These are phyloP conservation scores for Ballota nigra DNA, from an alignment of 257 asterid genomes.

Conservation along the genomic window DNA sequence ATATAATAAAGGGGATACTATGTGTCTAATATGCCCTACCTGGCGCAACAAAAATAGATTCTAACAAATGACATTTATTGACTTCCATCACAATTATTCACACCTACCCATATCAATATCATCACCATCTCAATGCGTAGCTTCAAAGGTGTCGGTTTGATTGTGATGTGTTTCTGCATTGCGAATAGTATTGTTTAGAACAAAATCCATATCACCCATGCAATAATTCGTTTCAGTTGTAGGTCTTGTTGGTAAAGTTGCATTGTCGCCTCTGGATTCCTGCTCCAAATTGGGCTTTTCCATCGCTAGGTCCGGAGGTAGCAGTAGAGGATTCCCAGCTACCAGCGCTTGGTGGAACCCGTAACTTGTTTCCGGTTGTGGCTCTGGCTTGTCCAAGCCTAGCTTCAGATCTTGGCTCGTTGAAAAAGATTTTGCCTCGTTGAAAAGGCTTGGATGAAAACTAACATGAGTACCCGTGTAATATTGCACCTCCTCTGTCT, in stretches of 20 bases:
- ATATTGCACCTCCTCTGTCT: neutral
- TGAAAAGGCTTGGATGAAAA: conserved; percentile 39
- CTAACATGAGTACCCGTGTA: conserved; percentile 25
- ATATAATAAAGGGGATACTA: no score
- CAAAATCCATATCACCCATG: conserved; percentile 35
- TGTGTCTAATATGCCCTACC: no score
- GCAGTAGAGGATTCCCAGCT: conserved; percentile 40
- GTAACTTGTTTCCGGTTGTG: conserved; percentile 12
- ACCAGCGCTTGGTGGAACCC: conserved; percentile 39
- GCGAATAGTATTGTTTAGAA: conserved; percentile 30
- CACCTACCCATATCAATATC: no score
- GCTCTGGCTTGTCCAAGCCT: conserved; percentile 16
- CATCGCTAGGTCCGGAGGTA: conserved; percentile 35
- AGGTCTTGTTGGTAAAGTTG: no score
- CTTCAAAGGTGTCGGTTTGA: conserved; percentile 15
- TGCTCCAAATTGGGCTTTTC: conserved; percentile 26
- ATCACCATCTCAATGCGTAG: neutral
- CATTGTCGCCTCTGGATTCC: neutral
- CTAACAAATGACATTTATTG: neutral
- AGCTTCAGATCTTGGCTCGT: conserved; percentile 28
- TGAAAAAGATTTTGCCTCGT: conserved; percentile 11
- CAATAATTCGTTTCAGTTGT: conserved; percentile 19
- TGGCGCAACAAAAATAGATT: neutral
- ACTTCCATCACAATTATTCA: conserved; percentile 8
- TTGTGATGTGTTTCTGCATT: conserved; percentile 23